Evolutionary conservation across 208 protist genomes (phyloP), one percentile per base, ranked within the genome.

Genomic region (Leptomonas seymouri): DNA sequence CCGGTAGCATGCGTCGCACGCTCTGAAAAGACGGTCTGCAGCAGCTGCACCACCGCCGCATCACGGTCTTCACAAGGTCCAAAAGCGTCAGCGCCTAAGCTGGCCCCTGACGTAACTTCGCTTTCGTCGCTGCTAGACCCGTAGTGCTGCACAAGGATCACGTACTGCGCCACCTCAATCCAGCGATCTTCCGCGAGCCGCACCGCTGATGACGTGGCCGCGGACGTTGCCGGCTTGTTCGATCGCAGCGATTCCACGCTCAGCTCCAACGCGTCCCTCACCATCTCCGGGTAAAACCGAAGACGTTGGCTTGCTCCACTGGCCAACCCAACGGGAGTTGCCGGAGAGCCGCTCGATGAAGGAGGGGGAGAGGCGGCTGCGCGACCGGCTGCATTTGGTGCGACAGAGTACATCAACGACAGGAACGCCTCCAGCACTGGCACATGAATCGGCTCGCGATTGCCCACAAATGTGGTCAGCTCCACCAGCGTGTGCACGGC

Each of bases 371-470:
- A 48, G 42, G 65, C 42, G 27, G 55, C 16, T 28, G 41, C 25
- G 51, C 58, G 18, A 62, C 65, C 23, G 25, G 64, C 23, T 41
- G 68, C 41, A 44, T 6, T 34, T 27, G 57, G 45, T 49, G 55
- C 18, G 0, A 49, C 14, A 2, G 45, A 34, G n/a, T 45, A 65
- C 39, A 60, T 81, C 14, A 90, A 68, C 23, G 54, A n/a, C 30
- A 97, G 74, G 69, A 97, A 95, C 1, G 65, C 70, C 45, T 73
- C 27, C 31, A 97, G 69, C 18, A 97, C 70, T 5, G 71, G 74
- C 45, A 85, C 76, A 58, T 95, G 92, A 66, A 97, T 90, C 42
- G 92, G 92, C 59, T 95, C 89, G 16, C 86, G 80, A 72, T 97
- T 97, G 25, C 78, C 89, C 31, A 90, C 66, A 69, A 94, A 94